Base-by-base conservation (phyloP, 192 early-diverging fungal genomes). In the Mortierella claussenii region DNA sequence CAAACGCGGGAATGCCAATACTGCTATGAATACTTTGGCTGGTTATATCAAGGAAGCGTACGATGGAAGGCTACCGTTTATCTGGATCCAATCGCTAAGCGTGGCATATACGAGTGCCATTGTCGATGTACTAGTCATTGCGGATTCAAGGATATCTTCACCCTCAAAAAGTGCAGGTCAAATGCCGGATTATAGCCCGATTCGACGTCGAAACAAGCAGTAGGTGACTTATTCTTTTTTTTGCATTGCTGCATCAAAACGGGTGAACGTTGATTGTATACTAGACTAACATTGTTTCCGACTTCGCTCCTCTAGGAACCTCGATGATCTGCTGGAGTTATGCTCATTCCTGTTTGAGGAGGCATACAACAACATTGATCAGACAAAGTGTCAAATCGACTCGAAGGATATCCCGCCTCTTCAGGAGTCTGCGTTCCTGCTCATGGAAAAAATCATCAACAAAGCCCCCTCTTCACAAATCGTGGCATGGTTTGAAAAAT, bases 371-470 rank as follows among this genome's bases (percentile, higher is more conserved):
- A 23, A 33, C 30, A 36, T 71, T 6, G 45, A 63, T 17, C 17
- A 28, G 1, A 42, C 54, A 4, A 26, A 42, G 11, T 24, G 44
- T 1, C 6, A 28, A 20, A 48, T 31, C 7, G 32, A 7, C 10
- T 10, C 47, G 8, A n/a, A n/a, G 1, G 27, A 47, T 26, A 63
- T 71, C 21, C 57, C 69, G 7, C 7, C 34, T 7, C 26, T 63
- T 31, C 60, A 62, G 17, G 69, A 63, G 28, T 33, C 52, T 1
- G 53, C 60, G 7, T 63, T 71, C 37, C 30, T 57, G 1, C 23
- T 71, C 18, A 49, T 71, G 47, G 69, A 71, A 37, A 71, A 57
- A 43, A 42, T 36, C 3, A 71, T 71, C 21, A 71, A 71, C 60
- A 71, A 71, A 45, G 60, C 60, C 0, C 69, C 59, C 2, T 3